Evolutionary conservation across 2,329 filamentous ascomycete genomes (phyloP), one percentile per base, ranked within the genome.

Genomic region (Aureobasidium sp.): DNA sequence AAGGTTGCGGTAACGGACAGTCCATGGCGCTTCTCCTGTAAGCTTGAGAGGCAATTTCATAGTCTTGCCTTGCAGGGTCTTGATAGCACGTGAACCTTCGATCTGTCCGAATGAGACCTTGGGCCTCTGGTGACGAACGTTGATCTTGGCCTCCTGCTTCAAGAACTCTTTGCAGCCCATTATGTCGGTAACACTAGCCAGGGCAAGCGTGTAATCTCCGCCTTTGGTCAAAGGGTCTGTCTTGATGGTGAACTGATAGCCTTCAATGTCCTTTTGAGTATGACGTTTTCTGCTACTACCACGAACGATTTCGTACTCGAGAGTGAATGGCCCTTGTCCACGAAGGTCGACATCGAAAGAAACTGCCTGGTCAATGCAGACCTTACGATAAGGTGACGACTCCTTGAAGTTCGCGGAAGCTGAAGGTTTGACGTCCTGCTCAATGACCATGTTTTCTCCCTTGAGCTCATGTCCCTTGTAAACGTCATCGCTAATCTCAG

Each of bases 281-380:
- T 88, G 82, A 57, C 89, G 87, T 65, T 84, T 86, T 59, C 92
- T 85, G 75, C 89, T 95, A 61, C 92, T 92, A 61, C 91, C 89
- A 74, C 97, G 90, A 8, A 97, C 84, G 44, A 97, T 79, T 74
- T 97, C 94, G 77, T 96, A 99, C 71, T 97, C 91, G 42, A 99
- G 77, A 24, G 82, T 88, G 80, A 93, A 97, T 0, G 95, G 94
- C 19, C 86, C 82, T 68, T 97, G 91, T 45, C 95, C 94, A 49
- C 85, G 79, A 45, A 97, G 82, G 57, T 81, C 75, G 42, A 97
- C 85, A 61, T 90, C 85, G 31, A 94, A 84, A 35, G 86, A 83
- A 7, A 92, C 85, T 22, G 86, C 81, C 61, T 96, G 87, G 63
- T 94, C 91, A 61, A 97, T 87, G 71, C 94, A 99, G 53, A 89